Base-by-base conservation (phyloP, 1,139 yeast species). In the Candida dubliniensis region DNA sequence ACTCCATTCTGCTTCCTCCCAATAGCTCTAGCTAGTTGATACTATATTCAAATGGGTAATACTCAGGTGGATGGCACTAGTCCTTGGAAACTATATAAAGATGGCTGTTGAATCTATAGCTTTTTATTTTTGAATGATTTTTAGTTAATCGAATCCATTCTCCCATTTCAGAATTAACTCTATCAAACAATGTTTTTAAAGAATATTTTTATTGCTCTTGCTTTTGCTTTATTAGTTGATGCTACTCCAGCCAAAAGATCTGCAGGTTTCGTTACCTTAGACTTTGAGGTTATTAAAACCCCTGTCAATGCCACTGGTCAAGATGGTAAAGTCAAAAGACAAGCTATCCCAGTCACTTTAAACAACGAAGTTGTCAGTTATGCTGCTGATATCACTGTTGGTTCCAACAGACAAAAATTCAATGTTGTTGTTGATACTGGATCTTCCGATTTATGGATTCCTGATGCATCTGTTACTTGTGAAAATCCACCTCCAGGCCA, bases 381-480 rank as follows among this genome's bases (percentile, higher is more conserved):
- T 36, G 41, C 42, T 31, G 41, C 47, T 14, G 38, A 39, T 9
- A 41, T 47, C 14, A 25, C 38, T 23, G 27, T 48, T 37, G 53
- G 53, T 14, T 48, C 53, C n/a, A 46, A 46, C 18, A 42, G 36
- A 7, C 49, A 50, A 34, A 27, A 31, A 13, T 41, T 34, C 10
- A 63, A 46, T 12, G 46, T 46, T 8, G 25, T 36, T 27, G 30
- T 46, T 23, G 47, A 43, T 25, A 64, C 68, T 11, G 68, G 67
- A 3, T 60, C 66, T n/a, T 53, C 63, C n/a, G 69, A 64, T 44
- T 54, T 63, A 40, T 64, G 68, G 68, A 57, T 59, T 14, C 34
- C 45, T 27, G 49, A 46, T 8, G 8, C 25, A 2, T 31, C 36
- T 29, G 50, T 40, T 4, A 26, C 34, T 7, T 50, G 53, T 42